These are phyloP conservation scores for Zalaria obscura DNA, from an alignment of 2,329 filamentous ascomycete genomes.

Conservation along the genomic window DNA sequence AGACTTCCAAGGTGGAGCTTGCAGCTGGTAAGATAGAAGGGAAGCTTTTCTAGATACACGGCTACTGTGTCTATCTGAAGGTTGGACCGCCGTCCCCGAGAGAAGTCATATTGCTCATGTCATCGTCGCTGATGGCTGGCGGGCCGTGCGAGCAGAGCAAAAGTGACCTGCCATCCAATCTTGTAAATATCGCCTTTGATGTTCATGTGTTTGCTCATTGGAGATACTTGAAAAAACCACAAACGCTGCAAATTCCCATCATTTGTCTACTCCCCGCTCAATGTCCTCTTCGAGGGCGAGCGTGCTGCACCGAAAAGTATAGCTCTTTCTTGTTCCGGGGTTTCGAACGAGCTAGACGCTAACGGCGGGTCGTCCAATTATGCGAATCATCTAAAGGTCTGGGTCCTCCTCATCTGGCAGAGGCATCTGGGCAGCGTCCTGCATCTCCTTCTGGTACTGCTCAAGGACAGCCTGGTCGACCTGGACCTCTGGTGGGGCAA, in stretches of 20 bases:
- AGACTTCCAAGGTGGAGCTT: too few relatives aligned
- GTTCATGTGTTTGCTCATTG: neutral
- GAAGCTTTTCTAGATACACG: neutral
- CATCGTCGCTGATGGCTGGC: neutral
- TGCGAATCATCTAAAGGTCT: slow-evolving; percentile 30
- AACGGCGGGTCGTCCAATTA: slow-evolving; percentile 1
- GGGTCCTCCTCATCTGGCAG: slow-evolving; percentile 92
- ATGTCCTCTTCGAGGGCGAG: slow-evolving; percentile 2
- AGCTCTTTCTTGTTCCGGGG: slow-evolving; percentile 1
- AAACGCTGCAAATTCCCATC: slow-evolving; percentile 6
- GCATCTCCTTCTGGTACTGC: slow-evolving; percentile 82
- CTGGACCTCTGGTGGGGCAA: slow-evolving; percentile 82
- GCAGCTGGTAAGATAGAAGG: too few relatives aligned
- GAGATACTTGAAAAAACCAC: slow-evolving; percentile 1
- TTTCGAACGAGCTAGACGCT: neutral
- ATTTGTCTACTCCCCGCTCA: neutral
- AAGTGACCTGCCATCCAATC: neutral
- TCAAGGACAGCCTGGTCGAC: slow-evolving; percentile 74
- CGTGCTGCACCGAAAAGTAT: slow-evolving; percentile 2
- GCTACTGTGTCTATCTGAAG: neutral
- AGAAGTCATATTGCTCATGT: neutral
- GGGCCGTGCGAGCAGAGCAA: neutral
- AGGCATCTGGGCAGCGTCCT: slow-evolving; percentile 62
- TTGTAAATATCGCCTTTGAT: neutral
- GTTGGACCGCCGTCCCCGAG: neutral